Evolutionary conservation across 140 eudicot genomes (phyloP).

Genomic region (Flaveria floridana): DNA sequence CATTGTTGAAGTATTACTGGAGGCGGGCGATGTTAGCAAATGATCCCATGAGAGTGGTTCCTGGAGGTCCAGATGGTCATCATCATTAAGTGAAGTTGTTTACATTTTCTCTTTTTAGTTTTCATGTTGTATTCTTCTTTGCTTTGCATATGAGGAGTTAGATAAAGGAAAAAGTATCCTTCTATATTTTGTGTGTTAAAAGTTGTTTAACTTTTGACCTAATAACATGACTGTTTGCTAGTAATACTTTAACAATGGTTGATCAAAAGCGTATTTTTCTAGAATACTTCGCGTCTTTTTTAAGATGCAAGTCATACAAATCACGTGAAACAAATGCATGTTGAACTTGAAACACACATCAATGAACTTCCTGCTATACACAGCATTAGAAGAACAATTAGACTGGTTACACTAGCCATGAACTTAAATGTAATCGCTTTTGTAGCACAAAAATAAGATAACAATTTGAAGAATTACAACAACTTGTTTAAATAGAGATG

Average conservation of each 20-base stretch:
- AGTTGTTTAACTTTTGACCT: conserved; percentile 8
- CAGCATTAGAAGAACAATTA: conserved; percentile 20
- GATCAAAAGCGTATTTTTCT: conserved; percentile 38
- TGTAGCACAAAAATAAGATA: conserved; percentile 1
- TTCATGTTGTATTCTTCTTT: conserved; percentile 16
- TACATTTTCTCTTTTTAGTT: conserved; percentile 16
- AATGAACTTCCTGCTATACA: conserved; percentile 31
- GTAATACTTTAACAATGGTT: conserved; percentile 44
- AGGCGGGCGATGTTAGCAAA: conserved; percentile 48
- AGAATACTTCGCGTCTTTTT: conserved; percentile 28
- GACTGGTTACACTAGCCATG: conserved; percentile 34
- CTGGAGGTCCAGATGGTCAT: conserved; percentile 65
- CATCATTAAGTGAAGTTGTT: conserved; percentile 47
- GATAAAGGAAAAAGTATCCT: conserved; percentile 20
- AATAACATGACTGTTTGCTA: not conserved
- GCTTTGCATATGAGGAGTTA: conserved; percentile 12
- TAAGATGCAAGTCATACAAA: conserved; percentile 22
- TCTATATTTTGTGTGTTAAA: not conserved
- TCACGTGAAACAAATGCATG: conserved; percentile 24
- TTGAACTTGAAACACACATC: conserved; percentile 33
- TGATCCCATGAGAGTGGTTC: conserved; percentile 40
- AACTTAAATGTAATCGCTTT: not conserved
- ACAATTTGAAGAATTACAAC: not conserved
- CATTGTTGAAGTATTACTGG: conserved; percentile 45
- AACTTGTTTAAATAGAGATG: conserved; percentile 27